Evolutionary conservation across 148 eudicot genomes (phyloP), one percentile per base, ranked within the genome.

Genomic region (Arbutus unedo): DNA sequence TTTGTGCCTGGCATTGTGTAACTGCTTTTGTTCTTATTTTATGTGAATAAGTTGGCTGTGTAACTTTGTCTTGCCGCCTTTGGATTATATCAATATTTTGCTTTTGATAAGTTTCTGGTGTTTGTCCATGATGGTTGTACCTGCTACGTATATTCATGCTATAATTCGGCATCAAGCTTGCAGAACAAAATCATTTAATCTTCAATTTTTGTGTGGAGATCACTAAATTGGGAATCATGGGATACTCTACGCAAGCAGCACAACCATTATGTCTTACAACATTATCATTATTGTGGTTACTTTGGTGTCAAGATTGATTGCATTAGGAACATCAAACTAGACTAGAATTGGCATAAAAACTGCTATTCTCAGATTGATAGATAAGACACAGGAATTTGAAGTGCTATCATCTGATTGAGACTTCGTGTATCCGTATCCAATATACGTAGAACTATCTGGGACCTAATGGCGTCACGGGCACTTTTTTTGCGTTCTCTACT

Each of bases 141-240:
- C 53, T 45, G 50, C 76, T 45, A 44, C 25, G n/a, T 72, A 19
- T 45, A 72, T 70, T 13, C 72, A 67, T 72, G 51, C 76, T 72
- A 72, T 47, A 16, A 47, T 73, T 72, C 2, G 49, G 54, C 76
- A 73, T 49, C 3, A 45, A 47, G 75, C 54, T 73, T 47, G 76
- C 76, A 44, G 51, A 47, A 73, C 49, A 41, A 6, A 18, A 6
- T 21, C 54, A 16, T 73, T 45, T 73, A 31, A 45, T 18, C 50
- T 18, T 47, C 14, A 5, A 41, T 10, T 1, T 38, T 3, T 31
- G 19, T 38, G 0, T 11, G 5, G 3, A 0, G 6, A 18, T 16
- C 49, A 41, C 8, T 70, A 43, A 43, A 70, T 43, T 4, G 9
- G 48, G 74, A 41, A 38, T 70, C 15, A 41, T 2, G 48, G 1